Conservation (phyloP, 495 filamentous ascomycete genomes). For the Penicillium flavigenum region DNA sequence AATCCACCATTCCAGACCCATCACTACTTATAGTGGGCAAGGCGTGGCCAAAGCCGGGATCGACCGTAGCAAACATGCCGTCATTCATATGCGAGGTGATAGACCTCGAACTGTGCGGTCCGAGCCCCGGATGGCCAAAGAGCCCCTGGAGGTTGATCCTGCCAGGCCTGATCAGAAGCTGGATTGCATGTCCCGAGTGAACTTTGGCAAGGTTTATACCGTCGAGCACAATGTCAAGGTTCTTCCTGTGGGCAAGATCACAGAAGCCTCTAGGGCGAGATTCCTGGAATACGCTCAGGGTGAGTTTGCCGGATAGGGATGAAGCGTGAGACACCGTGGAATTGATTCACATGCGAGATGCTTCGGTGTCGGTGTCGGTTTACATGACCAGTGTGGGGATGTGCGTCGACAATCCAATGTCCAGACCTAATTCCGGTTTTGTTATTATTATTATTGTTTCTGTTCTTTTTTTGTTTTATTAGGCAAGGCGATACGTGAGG, state of each 20-base stretch:
- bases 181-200: slow-evolving; percentile 42
- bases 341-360: neutral
- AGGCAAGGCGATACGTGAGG: neutral
- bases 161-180: slow-evolving; percentile 26
- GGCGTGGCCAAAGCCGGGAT: slow-evolving; percentile 36
- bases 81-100: slow-evolving; percentile 34
- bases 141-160: slow-evolving; percentile 32
- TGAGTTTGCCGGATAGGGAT: neutral
- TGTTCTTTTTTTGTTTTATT: neutral
- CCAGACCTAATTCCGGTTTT: neutral
- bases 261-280: slow-evolving; percentile 24
- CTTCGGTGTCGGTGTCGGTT: neutral
- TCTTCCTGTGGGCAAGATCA: slow-evolving; percentile 34
- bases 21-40: slow-evolving; percentile 38
- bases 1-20: slow-evolving; percentile 22
- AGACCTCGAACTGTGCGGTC: slow-evolving; percentile 4
- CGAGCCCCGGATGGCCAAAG: slow-evolving; percentile 35
- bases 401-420: neutral
- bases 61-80: slow-evolving; percentile 36
- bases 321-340: neutral
- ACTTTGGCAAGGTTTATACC: slow-evolving; percentile 49
- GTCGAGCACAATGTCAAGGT: slow-evolving; percentile 51
- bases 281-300: slow-evolving; percentile 16
- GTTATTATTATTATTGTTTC: neutral
- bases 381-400: neutral